Conservation (phyloP, 805 yeast species). For the Ogataea paraovalis region DNA sequence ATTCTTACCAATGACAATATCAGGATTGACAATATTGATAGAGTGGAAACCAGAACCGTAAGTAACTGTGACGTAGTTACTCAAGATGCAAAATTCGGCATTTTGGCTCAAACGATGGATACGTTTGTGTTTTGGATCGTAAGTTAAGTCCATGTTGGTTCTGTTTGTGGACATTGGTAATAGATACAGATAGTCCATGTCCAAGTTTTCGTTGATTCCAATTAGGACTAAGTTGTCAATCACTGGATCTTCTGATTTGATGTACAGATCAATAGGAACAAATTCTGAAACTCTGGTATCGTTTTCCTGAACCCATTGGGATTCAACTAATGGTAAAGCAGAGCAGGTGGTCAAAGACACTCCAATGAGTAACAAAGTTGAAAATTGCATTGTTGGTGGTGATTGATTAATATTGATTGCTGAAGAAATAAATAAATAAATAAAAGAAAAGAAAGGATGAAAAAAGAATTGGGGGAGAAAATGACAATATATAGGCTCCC, state of each 20-base stretch:
- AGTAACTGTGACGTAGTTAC: constrained; percentile 9
- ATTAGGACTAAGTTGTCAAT: constrained; percentile 5
- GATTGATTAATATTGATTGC: neutral
- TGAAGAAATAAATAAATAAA: too few relatives aligned
- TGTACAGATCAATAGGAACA: neutral
- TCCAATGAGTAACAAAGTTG: neutral
- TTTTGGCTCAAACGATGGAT: constrained; percentile 7
- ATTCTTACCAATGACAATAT: neutral
- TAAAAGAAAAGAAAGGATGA: too few relatives aligned
- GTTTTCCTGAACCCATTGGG: neutral
- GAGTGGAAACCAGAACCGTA: constrained; percentile 8
- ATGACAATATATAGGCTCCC: too few relatives aligned
- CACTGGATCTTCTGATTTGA: neutral
- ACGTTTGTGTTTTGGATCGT: constrained; percentile 4
- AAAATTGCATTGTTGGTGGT: neutral
- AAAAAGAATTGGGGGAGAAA: too few relatives aligned
- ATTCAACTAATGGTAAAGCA: neutral
- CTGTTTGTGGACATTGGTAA: constrained; percentile 6
- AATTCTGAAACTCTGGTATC: neutral
- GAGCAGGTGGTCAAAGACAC: neutral
- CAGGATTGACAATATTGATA: constrained; percentile 4
- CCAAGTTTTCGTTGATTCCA: constrained; percentile 17
- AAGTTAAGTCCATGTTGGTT: constrained; percentile 10
- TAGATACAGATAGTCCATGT: constrained; percentile 15
- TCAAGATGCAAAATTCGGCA: constrained; percentile 4